Base-by-base conservation (phyloP, 2,329 filamentous ascomycete genomes). In the Sporothrix protearum region DNA sequence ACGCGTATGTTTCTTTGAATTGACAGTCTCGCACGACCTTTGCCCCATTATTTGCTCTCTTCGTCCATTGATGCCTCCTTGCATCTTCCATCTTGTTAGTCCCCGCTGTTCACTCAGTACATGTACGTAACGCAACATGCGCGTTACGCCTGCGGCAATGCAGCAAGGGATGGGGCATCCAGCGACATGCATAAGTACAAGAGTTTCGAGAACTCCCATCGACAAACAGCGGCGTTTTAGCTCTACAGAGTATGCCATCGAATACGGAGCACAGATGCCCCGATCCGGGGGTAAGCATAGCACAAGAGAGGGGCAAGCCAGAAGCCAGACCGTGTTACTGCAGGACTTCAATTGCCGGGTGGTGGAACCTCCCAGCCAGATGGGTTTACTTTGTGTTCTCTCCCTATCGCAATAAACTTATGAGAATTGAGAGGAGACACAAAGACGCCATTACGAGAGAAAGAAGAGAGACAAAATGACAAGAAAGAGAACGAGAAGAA, bases 281-380 rank as follows among this genome's bases (percentile, higher is more conserved):
- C 59, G 36, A 64, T 39, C 36, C 59, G 36, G 36, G 55, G 36
- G 33, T 28, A 42, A 28, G 59, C 59, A 45, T 45, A 64, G 36
- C 59, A 45, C 49, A 69, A 61, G 39, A 61, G 22, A 36, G 28
- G 68, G 68, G 53, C 51, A 30, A 25, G 51, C 10, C 33, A 42
- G 12, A 30, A 25, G 51, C 10, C 33, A 42, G 12, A 39, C 51
- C 12, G 30, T 68, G 49, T 42, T 42, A 42, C 66, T 68, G 66
- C 33, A 68, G 49, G 66, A 45, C 30, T n/a, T 16, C 55, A 63
- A 61, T 30, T 70, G 68, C 68, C 68, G 68, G 55, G 14, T 25
- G 22, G 69, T 64, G 69, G 57, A 45, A 64, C 57, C 69, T 53
- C 57, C 69, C 69, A 45, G 69, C 45, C 12, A 51, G 45, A 53